Evolutionary conservation across 2,329 filamentous ascomycete genomes (phyloP).

Genomic region (Hypoxylon sp.): DNA sequence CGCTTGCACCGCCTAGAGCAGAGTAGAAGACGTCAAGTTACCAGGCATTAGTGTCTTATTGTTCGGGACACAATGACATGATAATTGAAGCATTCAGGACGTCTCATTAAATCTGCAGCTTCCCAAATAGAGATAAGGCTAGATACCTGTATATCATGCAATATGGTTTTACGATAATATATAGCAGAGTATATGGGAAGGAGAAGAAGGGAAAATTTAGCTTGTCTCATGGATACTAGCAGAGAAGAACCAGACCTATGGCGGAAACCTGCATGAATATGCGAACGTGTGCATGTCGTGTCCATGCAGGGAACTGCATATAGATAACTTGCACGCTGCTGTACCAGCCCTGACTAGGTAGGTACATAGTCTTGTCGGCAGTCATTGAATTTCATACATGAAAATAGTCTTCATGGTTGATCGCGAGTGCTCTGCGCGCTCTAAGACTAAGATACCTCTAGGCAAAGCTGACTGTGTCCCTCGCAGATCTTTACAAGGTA

Average conservation of each 20-base stretch:
- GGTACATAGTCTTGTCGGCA: background rate
- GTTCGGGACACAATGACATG: background rate
- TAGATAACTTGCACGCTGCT: background rate
- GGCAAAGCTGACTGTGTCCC: background rate
- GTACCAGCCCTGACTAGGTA: background rate
- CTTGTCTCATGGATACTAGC: background rate
- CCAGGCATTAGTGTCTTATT: no score
- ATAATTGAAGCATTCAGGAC: background rate
- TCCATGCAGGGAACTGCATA: background rate
- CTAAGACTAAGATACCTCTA: background rate
- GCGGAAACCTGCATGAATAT: slow-evolving; percentile 16
- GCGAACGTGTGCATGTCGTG: slow-evolving; percentile 1
- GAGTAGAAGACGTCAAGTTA: background rate
- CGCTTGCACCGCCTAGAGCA: background rate
- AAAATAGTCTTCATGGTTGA: background rate
- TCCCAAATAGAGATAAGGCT: slow-evolving; percentile 7
- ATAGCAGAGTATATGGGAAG: background rate
- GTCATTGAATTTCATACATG: background rate
- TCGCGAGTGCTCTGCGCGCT: no score
- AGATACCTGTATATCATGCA: background rate
- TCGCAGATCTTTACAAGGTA: background rate
- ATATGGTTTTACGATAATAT: background rate
- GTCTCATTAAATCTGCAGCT: background rate
- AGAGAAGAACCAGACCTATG: background rate
- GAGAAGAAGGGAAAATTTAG: background rate